Evolutionary conservation across 1,284 basidiomycete species (phyloP).

Genomic region (Microbotryum lychnidis-dioicae): DNA sequence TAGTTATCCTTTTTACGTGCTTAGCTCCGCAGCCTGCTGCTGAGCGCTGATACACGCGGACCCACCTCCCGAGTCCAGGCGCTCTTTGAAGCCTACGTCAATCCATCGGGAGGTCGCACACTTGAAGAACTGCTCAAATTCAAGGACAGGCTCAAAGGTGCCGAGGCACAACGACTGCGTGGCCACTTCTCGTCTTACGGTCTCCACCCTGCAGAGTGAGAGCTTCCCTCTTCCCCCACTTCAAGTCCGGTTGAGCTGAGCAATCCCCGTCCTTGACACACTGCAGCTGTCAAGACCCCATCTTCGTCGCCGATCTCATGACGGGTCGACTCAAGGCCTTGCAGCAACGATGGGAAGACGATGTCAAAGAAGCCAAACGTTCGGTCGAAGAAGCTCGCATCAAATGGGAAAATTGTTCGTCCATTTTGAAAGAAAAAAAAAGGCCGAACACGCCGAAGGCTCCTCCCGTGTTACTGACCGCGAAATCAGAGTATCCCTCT

Average conservation of each 20-base stretch:
- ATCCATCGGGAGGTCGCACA: background rate
- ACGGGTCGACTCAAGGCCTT: background rate
- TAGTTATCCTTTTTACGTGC: background rate
- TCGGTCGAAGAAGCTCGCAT: background rate
- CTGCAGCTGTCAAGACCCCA: background rate
- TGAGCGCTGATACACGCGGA: too few relatives aligned
- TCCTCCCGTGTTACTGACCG: background rate
- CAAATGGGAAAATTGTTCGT: background rate
- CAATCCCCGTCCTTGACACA: background rate
- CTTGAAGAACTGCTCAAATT: conserved; percentile 3
- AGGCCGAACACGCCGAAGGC: too few relatives aligned
- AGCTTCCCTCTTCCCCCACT: too few relatives aligned
- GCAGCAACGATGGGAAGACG: background rate
- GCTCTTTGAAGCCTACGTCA: too few relatives aligned
- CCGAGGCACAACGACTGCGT: conserved; percentile 2
- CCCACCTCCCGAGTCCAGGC: too few relatives aligned
- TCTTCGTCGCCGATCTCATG: conserved; percentile 2
- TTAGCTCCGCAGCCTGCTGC: background rate
- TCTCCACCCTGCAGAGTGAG: conserved; percentile 3
- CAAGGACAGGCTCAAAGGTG: background rate
- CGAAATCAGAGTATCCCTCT: too few relatives aligned
- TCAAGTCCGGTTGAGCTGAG: background rate
- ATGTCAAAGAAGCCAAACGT: background rate
- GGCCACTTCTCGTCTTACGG: background rate
- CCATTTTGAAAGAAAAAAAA: too few relatives aligned